Evolutionary conservation across 2,329 filamentous ascomycete species (phyloP).

Genomic region (Lachnellula subtilissima): DNA sequence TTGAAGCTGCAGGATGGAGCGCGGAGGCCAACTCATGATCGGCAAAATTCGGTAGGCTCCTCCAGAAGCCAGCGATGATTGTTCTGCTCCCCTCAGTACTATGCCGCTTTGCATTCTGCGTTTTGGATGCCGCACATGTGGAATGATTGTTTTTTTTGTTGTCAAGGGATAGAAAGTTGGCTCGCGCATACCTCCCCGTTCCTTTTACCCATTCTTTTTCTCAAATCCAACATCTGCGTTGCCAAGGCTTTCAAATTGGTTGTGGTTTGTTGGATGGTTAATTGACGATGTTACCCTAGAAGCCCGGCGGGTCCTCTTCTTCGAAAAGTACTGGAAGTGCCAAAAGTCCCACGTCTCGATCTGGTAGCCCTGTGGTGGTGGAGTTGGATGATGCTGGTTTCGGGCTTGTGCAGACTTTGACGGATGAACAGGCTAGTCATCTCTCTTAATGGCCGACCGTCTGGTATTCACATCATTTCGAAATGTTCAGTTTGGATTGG

Average conservation of each 20-base stretch:
- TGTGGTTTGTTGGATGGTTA: no score
- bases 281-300: slow-evolving; percentile 8
- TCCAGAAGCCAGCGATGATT: slow-evolving; percentile 36
- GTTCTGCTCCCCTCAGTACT: slow-evolving; percentile 11
- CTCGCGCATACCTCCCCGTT: slow-evolving; percentile 24
- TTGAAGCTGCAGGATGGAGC: slow-evolving; percentile 80
- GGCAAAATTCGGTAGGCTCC: slow-evolving; percentile 52
- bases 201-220: slow-evolving; percentile 14
- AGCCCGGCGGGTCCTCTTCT: slow-evolving; percentile 10
- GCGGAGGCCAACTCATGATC: slow-evolving; percentile 52
- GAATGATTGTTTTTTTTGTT: slow-evolving; percentile 11
- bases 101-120: slow-evolving; percentile 26
- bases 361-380: neutral
- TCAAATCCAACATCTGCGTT: neutral
- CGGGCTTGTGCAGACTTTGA: slow-evolving; percentile 13
- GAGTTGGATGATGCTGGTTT: slow-evolving; percentile 7
- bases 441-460: slow-evolving; percentile 21
- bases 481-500: neutral
- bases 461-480: no score
- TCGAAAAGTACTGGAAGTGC: slow-evolving; percentile 9
- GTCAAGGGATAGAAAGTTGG: slow-evolving; percentile 22
- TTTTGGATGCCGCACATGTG: slow-evolving; percentile 20
- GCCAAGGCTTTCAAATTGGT: no score
- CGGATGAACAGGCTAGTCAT: slow-evolving; percentile 27
- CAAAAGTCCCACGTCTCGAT: slow-evolving; percentile 10